Evolutionary conservation across 23 red algal species (phyloP).

Genomic region (Cyanidiococcus yangmingshanensis): DNA sequence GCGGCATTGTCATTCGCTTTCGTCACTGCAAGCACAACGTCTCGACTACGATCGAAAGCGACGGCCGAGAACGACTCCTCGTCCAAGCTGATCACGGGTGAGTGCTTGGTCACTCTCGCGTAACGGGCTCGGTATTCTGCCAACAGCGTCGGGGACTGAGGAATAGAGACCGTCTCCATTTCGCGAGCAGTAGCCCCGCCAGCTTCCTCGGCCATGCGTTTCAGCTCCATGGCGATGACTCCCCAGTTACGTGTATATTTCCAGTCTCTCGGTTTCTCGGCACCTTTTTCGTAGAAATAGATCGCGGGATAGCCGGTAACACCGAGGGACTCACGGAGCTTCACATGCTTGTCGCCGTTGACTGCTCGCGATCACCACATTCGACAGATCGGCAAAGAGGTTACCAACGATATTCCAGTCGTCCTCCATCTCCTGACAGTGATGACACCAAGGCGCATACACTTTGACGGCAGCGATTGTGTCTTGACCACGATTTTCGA

Average conservation of each 20-base stretch:
- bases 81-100: not conserved
- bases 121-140: not conserved
- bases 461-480: conserved; percentile 17
- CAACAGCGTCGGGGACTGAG: not conserved
- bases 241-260: not conserved
- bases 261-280: conserved; percentile 10
- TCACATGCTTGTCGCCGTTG: conserved; percentile 24
- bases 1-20: too few species aligned
- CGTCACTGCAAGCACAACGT: conserved; percentile 13
- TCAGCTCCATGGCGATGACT: conserved; percentile 55
- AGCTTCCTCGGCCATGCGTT: conserved; percentile 48
- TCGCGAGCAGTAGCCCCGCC: not conserved
- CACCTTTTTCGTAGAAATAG: not conserved
- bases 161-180: not conserved
- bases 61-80: not conserved
- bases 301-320: conserved; percentile 11
- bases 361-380: conserved; percentile 14
- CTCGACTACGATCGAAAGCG: conserved; percentile 3
- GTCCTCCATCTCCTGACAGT: conserved; percentile 88
- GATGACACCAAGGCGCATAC: conserved; percentile 86
- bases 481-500: not conserved
- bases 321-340: conserved; percentile 12
- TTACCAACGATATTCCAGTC: conserved; percentile 35
- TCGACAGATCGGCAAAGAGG: not conserved
- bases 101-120: not conserved